Evolutionary conservation across 495 filamentous ascomycete genomes (phyloP).

Genomic region (Podospora tetraspora): DNA sequence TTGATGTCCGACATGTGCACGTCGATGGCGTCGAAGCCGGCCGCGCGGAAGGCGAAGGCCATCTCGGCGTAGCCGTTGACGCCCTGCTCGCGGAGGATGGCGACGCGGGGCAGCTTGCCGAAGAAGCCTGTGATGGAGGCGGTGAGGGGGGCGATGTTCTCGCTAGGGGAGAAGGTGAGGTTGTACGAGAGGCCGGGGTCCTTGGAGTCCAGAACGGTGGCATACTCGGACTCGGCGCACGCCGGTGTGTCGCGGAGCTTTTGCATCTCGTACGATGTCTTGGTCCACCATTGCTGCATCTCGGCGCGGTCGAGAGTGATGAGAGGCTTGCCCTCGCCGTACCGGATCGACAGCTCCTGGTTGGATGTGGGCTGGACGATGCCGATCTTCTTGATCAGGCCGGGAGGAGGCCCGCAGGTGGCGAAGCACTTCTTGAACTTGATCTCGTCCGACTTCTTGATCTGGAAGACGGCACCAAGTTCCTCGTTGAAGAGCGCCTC

Average conservation of each 20-base stretch:
- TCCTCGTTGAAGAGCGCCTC: constrained; percentile 91
- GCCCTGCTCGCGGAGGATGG: constrained; percentile 91
- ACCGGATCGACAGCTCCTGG: constrained; percentile 71
- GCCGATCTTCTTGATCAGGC: constrained; percentile 77
- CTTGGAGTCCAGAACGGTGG: constrained; percentile 63
- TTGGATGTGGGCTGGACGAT: constrained; percentile 61
- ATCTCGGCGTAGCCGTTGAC: constrained; percentile 95
- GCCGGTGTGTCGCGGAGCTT: constrained; percentile 80
- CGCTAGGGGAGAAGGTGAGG: constrained; percentile 74
- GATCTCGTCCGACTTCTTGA: constrained; percentile 74
- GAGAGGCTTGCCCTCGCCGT: constrained; percentile 54
- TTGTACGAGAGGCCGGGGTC: constrained; percentile 86
- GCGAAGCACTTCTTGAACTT: constrained; percentile 88
- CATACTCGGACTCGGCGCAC: constrained; percentile 82
- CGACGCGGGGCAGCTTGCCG: constrained; percentile 72
- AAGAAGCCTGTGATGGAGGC: constrained; percentile 65
- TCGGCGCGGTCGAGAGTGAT: constrained; percentile 62
- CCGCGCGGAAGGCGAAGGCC: constrained; percentile 88
- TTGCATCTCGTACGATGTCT: constrained; percentile 88
- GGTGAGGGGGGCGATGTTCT: constrained; percentile 66
- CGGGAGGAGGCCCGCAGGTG: constrained; percentile 78
- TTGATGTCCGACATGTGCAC: constrained; percentile 97
- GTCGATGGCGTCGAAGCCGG: constrained; percentile 86
- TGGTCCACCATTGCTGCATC: constrained; percentile 84
- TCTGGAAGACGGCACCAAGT: constrained; percentile 95